Conservation (phyloP, 2,329 filamentous ascomycete genomes). For the Botrytis aclada region DNA sequence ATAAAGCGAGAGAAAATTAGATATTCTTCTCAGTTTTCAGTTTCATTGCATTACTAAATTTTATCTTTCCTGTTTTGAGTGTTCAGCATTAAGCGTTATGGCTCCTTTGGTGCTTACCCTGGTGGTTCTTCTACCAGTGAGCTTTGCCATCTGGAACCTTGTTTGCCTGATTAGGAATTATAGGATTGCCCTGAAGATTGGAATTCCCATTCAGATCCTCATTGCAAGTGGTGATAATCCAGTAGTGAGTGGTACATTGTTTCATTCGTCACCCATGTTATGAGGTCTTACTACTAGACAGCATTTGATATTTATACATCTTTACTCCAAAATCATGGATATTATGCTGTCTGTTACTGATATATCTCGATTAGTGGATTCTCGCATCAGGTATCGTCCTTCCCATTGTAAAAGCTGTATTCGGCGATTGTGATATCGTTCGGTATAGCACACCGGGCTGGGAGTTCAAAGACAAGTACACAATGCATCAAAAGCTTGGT, state of each 20-base stretch:
- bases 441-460: slow-evolving; percentile 1
- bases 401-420: neutral
- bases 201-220: neutral
- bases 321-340: neutral
- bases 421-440: slow-evolving; percentile 9
- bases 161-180: neutral
- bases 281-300: neutral
- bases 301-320: neutral
- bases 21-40: neutral
- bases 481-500: slow-evolving; percentile 6
- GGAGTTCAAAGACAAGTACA: slow-evolving; percentile 11
- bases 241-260: neutral
- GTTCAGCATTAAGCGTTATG: neutral
- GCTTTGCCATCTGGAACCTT: slow-evolving; percentile 1
- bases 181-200: neutral
- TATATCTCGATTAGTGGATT: neutral
- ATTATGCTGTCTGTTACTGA: neutral
- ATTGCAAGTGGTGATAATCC: slow-evolving; percentile 15
- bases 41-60: neutral
- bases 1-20: neutral
- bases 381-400: slow-evolving; percentile 8
- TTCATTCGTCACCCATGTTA: neutral
- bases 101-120: neutral
- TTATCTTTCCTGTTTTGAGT: neutral
- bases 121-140: neutral